phyloP scores from a whole-genome alignment of 768 basidiomycete genomes.

The Suillus bovinus region DNA sequence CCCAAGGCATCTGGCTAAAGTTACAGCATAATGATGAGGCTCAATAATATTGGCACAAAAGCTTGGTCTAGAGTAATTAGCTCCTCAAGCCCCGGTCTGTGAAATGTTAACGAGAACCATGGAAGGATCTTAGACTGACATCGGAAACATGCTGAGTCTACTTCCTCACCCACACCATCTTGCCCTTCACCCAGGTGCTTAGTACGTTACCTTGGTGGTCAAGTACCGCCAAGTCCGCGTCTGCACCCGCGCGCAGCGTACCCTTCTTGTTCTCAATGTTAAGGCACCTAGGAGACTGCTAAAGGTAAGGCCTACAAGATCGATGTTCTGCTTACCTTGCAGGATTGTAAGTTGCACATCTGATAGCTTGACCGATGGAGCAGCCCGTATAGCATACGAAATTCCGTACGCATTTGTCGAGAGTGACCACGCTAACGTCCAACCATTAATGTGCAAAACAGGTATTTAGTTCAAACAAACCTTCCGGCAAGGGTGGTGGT shows the following conservation, averaged over 20 bases:
- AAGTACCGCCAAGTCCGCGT: constrained; percentile 83
- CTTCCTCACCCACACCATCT: constrained; percentile 60
- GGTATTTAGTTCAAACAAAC: constrained; percentile 37
- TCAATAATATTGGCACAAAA: background rate
- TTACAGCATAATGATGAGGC: background rate
- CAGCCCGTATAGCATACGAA: constrained; percentile 83
- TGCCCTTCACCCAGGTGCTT: constrained; percentile 77
- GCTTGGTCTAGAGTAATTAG: too few species aligned
- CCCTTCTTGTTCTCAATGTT: constrained; percentile 82
- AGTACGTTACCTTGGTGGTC: constrained; percentile 65
- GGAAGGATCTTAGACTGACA: background rate
- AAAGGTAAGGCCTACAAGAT: constrained; percentile 4
- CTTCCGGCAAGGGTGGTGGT: constrained; percentile 89
- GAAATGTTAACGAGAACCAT: background rate
- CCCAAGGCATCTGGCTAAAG: background rate
- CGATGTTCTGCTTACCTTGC: constrained; percentile 54
- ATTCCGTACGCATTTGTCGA: constrained; percentile 86
- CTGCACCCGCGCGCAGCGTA: constrained; percentile 75
- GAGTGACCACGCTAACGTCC: constrained; percentile 63
- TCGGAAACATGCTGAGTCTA: constrained; percentile 5
- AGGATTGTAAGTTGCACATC: constrained; percentile 84
- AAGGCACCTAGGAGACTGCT: constrained; percentile 52
- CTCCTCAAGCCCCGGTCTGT: background rate
- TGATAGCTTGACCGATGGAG: constrained; percentile 80
- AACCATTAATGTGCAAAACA: background rate